phyloP scores from a whole-genome alignment of 352 stramenopile species.

The Globisporangium paroecandrum region DNA sequence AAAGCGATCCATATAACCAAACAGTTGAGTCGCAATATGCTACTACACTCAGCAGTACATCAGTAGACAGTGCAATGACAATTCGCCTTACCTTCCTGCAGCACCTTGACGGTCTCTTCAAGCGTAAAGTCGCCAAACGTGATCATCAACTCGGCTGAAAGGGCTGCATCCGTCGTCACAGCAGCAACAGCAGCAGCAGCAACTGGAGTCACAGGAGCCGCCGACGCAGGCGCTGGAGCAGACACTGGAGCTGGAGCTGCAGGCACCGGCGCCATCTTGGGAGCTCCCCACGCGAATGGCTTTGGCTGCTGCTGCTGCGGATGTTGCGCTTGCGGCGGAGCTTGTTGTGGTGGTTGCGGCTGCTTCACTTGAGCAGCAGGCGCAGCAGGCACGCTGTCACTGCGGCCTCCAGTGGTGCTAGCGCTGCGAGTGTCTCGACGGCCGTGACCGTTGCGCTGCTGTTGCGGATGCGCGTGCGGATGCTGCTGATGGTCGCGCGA shows the following conservation, averaged over 20 bases:
- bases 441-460: constrained; percentile 1
- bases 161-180: neutral
- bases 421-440: neutral
- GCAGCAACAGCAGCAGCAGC: neutral
- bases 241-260: neutral
- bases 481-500: constrained; percentile 5
- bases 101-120: constrained; percentile 52
- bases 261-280: neutral
- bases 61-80: constrained; percentile 16
- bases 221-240: neutral
- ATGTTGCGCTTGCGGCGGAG: neutral
- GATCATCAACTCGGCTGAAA: constrained; percentile 34
- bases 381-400: neutral
- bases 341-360: too few species aligned
- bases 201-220: neutral
- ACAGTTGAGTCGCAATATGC: neutral
- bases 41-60: neutral
- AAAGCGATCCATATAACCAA: neutral
- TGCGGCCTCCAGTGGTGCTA: neutral
- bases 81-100: constrained; percentile 37
- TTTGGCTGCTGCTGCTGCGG: constrained; percentile 15
- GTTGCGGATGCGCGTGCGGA: neutral
- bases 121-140: constrained; percentile 79
- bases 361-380: neutral
- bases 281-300: constrained; percentile 12